Conservation (phyloP, 306 rosid species). For the Glycyrrhiza uralensis region DNA sequence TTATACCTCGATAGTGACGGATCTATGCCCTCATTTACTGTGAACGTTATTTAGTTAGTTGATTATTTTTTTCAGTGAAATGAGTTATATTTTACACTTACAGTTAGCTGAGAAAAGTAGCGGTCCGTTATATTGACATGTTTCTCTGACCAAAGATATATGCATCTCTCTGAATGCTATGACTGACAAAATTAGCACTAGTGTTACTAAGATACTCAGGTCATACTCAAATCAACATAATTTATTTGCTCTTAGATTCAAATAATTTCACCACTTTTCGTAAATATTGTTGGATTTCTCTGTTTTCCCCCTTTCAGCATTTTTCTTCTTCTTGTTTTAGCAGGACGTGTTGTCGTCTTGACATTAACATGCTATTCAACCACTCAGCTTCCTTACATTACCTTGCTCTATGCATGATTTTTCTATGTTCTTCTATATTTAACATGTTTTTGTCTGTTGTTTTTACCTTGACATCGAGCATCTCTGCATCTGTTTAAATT, state of each 20-base stretch:
- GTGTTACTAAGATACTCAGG: background rate
- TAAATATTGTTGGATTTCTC: background rate
- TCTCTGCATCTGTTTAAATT: background rate
- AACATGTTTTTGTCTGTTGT: background rate
- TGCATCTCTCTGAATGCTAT: background rate
- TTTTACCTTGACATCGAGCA: background rate
- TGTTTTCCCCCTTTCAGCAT: background rate
- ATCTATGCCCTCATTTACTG: conserved; percentile 5
- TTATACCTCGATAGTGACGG: background rate
- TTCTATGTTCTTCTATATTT: background rate
- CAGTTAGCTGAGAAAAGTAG: background rate
- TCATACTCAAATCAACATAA: background rate
- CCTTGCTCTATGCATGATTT: background rate
- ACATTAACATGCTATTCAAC: background rate
- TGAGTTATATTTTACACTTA: background rate
- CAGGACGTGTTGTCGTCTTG: background rate
- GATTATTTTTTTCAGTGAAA: background rate
- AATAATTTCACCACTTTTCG: background rate
- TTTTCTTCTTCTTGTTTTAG: background rate
- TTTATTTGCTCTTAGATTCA: background rate
- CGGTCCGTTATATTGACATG: background rate
- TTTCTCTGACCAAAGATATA: background rate
- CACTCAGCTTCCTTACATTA: background rate
- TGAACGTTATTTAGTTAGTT: background rate
- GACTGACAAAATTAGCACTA: background rate